Conservation (phyloP, 202 grass and related monocot species). For the Tripidium arundinaceum region DNA sequence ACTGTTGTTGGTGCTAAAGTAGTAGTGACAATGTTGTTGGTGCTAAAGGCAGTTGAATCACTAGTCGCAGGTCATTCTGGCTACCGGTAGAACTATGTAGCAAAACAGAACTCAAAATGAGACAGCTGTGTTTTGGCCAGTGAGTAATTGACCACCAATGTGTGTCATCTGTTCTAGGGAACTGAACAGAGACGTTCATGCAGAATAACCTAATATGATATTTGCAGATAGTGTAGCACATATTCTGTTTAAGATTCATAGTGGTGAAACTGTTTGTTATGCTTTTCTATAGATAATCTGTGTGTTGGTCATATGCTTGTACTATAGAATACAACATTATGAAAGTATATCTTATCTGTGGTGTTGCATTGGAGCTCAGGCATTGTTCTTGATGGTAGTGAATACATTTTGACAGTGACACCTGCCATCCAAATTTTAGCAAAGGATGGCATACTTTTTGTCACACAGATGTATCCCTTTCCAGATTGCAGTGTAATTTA, state of each 20-base stretch:
- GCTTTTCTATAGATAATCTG: too few relatives aligned
- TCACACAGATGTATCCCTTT: background rate
- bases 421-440: background rate
- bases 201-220: background rate
- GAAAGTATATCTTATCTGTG: background rate
- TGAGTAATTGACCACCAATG: background rate
- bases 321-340: background rate
- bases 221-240: background rate
- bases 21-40: background rate
- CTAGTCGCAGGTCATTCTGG: background rate
- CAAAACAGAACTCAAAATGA: background rate
- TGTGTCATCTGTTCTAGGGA: background rate
- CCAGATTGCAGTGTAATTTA: background rate
- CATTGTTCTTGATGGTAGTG: background rate
- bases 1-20: background rate
- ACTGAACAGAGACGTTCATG: background rate
- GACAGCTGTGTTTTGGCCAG: background rate
- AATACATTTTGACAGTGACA: background rate
- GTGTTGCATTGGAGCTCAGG: background rate
- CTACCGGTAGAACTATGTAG: background rate
- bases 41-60: constrained; percentile 7
- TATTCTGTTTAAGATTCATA: background rate
- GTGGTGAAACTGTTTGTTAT: background rate
- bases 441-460: background rate
- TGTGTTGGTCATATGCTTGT: background rate